Conservation (phyloP, 768 basidiomycete species). For the Harrya chromipes region DNA sequence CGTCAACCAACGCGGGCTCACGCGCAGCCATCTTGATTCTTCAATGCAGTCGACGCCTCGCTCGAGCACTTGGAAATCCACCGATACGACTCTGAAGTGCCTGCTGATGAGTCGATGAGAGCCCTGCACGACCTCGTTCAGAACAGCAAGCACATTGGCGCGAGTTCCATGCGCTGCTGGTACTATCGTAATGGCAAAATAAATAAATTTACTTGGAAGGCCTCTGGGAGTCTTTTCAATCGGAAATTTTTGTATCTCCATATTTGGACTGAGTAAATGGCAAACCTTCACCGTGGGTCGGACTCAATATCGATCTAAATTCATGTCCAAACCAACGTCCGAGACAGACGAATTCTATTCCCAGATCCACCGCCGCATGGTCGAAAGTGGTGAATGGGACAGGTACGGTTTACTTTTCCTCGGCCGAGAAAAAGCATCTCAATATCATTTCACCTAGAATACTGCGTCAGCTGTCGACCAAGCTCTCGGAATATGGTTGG, state of each 20-base stretch:
- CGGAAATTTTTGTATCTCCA: not conserved
- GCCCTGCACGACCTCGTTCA: conserved; percentile 49
- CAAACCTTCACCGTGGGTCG: too few relatives aligned
- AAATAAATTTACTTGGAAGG: too few relatives aligned
- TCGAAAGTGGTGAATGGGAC: conserved; percentile 79
- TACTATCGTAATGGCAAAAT: conserved; percentile 30
- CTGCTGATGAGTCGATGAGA: conserved; percentile 47
- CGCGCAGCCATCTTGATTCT: conserved; percentile 36
- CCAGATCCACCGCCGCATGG: conserved; percentile 54
- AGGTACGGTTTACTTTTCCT: conserved; percentile 43
- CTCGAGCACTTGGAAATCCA: conserved; percentile 40
- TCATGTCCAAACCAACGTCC: conserved; percentile 24
- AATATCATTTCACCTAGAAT: conserved; percentile 39
- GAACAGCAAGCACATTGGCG: conserved; percentile 49
- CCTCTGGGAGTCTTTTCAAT: too few relatives aligned
- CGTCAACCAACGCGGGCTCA: conserved; percentile 34
- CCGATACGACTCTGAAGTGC: conserved; percentile 35
- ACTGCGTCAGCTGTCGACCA: conserved; percentile 44
- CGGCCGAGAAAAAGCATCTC: not conserved
- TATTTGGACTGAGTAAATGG: too few relatives aligned
- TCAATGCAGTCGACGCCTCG: conserved; percentile 37
- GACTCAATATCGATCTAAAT: too few relatives aligned
- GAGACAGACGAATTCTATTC: conserved; percentile 34
- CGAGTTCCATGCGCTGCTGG: conserved; percentile 46
- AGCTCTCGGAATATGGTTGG: conserved; percentile 70